A percentile compares a stretch with the other conserved stretches of the same genome.
phyloP scores from a whole-genome alignment of 768 basidiomycete genomes.

The Boletellus ananiceps region DNA sequence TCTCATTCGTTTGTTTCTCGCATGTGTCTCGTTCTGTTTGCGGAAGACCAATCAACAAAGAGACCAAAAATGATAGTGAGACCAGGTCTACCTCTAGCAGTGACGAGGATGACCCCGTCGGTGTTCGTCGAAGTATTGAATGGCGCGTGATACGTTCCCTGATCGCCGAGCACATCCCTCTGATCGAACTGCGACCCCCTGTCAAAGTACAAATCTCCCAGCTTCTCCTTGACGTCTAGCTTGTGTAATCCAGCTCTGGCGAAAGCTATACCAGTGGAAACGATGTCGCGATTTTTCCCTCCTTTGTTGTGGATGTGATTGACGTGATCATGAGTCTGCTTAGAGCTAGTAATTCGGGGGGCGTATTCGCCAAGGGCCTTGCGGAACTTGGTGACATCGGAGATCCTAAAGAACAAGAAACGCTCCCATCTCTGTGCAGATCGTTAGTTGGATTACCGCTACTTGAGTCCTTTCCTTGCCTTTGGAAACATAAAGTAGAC shows the following conservation, averaged over 20 bases:
- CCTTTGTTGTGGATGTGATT: not conserved
- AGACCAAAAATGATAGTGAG: not conserved
- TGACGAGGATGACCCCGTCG: not conserved
- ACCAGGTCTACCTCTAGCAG: not conserved
- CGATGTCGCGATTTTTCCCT: not conserved
- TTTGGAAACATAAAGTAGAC: not conserved
- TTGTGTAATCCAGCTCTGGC: not conserved
- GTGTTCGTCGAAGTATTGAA: not conserved
- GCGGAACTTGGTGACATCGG: not conserved
- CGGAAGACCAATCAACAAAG: not conserved
- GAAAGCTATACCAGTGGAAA: not conserved
- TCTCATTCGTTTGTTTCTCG: not conserved
- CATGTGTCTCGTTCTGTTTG: not conserved
- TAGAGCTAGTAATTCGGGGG: not conserved
- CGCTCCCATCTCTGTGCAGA: not conserved
- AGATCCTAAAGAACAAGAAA: not conserved
- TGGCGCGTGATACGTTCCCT: not conserved
- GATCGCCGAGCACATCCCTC: not conserved
- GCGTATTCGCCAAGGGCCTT: not conserved
- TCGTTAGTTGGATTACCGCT: not conserved
- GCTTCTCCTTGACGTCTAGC: not conserved
- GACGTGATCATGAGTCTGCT: not conserved
- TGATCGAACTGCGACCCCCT: not conserved
- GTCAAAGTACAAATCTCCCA: not conserved
- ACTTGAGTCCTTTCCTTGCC: not conserved